Base-by-base conservation (phyloP, 164 flowering plant genomes). In the Kingdonia uniflora region DNA sequence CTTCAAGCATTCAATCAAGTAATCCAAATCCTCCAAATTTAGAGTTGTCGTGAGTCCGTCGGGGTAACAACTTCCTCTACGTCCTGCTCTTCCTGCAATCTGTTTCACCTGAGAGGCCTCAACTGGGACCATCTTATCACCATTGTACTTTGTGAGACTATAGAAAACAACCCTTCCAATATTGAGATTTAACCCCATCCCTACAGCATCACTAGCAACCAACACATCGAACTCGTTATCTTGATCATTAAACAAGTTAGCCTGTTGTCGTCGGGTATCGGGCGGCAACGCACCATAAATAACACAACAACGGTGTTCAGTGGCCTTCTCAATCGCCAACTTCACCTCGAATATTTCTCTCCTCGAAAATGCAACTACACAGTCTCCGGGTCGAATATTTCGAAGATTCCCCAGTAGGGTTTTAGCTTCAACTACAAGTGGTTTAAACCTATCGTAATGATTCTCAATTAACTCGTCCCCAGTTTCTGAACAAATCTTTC, bases 181-280 rank as follows among this genome's bases (percentile, higher is more conserved):
- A 61, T 91, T 87, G 19, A 91, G 81, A 71, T 87, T 91, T 74
- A 91, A 79, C 12, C 98, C 98, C 96, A 91, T 91, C 39, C 98
- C 98, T 25, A 87, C 91, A 7, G 96, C 98, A 75, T 87, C 98
- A 71, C 90, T 91, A 11, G 98, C 96, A 56, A 91, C 90, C 64
- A 91, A 72, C 42, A 91, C 84, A 62, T 91, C 96, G 60, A 29
- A 91, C 51, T 87, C 94, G 59, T 85, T 91, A 54, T 74, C 77
- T 66, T 70, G 90, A 57, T 79, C 82, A 65, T 91, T 87, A 54
- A 91, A 91, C 60, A 91, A 69, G 57, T 39, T 77, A 25, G 98
- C 98, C 64, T 91, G 98, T 45, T 73, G 87, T 40, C 96, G 62
- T 35, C 98, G 82, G 42, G 95, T 91, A 68, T 87, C 98, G 0